These are phyloP conservation scores for Aphanomyces euteiches DNA, from an alignment of 352 stramenopile species.

Conservation along the genomic window DNA sequence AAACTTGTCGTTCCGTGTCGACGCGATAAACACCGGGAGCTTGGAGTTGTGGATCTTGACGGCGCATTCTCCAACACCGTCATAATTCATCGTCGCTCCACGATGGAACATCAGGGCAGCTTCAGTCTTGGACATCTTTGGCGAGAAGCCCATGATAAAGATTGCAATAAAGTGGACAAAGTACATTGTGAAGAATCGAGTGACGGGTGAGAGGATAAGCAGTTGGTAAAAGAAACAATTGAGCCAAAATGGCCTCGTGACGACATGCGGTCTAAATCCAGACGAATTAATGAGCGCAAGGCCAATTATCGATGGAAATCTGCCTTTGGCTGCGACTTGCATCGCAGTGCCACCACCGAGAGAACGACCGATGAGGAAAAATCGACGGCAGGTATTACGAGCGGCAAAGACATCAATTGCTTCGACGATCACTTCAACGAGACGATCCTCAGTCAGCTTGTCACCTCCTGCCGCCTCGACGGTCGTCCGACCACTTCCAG, in stretches of 20 bases:
- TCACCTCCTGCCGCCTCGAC: conserved; percentile 2
- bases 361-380: conserved; percentile 11
- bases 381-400: not conserved
- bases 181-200: not conserved
- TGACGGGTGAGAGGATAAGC: not conserved
- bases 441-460: not conserved
- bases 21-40: conserved; percentile 9
- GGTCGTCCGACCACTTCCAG: conserved; percentile 10
- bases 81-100: not conserved
- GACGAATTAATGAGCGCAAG: conserved; percentile 3
- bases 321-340: conserved; percentile 2
- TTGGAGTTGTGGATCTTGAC: not conserved
- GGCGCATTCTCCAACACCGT: not conserved
- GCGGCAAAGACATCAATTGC: not conserved
- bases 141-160: not conserved
- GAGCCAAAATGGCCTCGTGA: not conserved
- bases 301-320: not conserved
- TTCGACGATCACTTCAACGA: not conserved
- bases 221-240: not conserved
- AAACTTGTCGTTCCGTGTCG: not conserved
- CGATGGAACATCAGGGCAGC: not conserved
- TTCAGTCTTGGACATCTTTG: not conserved
- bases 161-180: not conserved
- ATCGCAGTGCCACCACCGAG: conserved; percentile 11
- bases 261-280: not conserved